These are phyloP conservation scores for Taphrina pruni DNA, from an alignment of 1,139 yeast species.

Conservation along the genomic window DNA sequence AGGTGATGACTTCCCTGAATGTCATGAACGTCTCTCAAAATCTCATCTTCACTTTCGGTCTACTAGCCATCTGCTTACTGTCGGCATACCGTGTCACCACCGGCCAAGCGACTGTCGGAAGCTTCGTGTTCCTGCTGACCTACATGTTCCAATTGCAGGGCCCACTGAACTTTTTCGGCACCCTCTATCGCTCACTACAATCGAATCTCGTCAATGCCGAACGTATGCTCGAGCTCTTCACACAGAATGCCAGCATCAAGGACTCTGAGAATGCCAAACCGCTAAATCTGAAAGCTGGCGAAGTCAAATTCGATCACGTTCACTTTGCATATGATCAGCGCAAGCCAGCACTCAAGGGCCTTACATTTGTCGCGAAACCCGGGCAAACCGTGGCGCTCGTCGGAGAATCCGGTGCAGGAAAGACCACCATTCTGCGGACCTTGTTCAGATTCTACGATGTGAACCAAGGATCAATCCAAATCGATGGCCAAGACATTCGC, in stretches of 20 bases:
- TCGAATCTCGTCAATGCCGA: conserved; percentile 47
- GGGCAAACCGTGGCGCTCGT: conserved; percentile 86
- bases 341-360: conserved; percentile 79
- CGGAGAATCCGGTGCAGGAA: conserved; percentile 92
- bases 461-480: conserved; percentile 71
- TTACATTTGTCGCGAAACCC: conserved; percentile 82
- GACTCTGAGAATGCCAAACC: conserved; percentile 59
- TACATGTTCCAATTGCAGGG: conserved; percentile 83
- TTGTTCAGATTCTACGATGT: conserved; percentile 91
- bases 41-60: conserved; percentile 82
- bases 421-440: conserved; percentile 82
- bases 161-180: conserved; percentile 46
- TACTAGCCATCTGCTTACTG: conserved; percentile 97
- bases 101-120: conserved; percentile 88
- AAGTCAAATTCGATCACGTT: conserved; percentile 85
- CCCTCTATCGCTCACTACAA: conserved; percentile 45
- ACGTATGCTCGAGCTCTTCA: conserved; percentile 43
- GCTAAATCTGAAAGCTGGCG: conserved; percentile 57
- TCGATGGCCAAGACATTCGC: conserved; percentile 89
- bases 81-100: conserved; percentile 88
- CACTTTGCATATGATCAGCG: conserved; percentile 90
- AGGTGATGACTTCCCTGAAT: conserved; percentile 90
- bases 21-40: conserved; percentile 90
- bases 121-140: conserved; percentile 65
- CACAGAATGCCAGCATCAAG: conserved; percentile 43